Base-by-base conservation (phyloP, 345 rosid species). In the Microthlaspi erraticum region DNA sequence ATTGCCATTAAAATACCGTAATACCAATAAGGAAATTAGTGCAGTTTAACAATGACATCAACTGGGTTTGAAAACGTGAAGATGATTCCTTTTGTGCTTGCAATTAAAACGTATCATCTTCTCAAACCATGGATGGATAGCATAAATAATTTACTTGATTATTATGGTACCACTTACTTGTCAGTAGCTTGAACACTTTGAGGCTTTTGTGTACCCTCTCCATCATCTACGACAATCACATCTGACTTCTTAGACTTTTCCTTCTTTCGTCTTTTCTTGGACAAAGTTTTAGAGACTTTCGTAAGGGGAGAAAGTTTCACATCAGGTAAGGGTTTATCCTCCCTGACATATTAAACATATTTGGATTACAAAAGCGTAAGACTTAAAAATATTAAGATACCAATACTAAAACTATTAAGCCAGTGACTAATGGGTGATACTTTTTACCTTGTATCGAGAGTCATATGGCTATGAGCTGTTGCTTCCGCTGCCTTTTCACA, bases 151-250 rank as follows among this genome's bases (percentile, higher is more conserved):
- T 17, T 55, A n/a, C 12, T 73, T 43, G 18, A 56, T 5, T 39
- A 12, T 41, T 26, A 45, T 33, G 60, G 18, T 26, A 49, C 7
- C n/a, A 68, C 83, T 72, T 23, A 79, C 80, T 54, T 45, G 14
- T 43, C 60, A 59, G 14, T 32, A 33, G 52, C 49, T 55, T 70
- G 70, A 71, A 74, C 81, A 61, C 42, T 79, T 61, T 44, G 44
- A 16, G 52, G 37, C 37, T 20, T 68, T 33, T 17, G 23, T 44
- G 18, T 39, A 4, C 26, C 76, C 56, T 63, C 61, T 59, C 26
- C 54, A 1, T 50, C 68, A n/a, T 43, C 48, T 58, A 44, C 41
- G 18, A 42, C 14, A 42, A 16, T 18, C 19, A 17, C 53, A 59
- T 26, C 54, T 20, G 61, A 31, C 8, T 17, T 60, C 50, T 60